These are phyloP conservation scores for Kodamaea hsintzibuensis DNA, from an alignment of 805 yeast species.

Conservation along the genomic window DNA sequence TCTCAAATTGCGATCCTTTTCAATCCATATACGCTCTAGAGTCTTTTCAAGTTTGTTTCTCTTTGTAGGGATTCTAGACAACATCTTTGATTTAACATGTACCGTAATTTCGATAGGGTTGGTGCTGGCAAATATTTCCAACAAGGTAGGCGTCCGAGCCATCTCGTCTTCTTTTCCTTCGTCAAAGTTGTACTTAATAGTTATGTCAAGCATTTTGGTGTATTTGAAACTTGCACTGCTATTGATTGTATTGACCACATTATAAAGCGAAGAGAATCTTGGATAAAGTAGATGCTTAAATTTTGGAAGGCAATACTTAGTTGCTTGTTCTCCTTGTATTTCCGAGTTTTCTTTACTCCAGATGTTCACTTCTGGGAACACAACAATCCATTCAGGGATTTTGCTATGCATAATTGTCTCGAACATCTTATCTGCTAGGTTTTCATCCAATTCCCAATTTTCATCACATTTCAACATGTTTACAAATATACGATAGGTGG, in stretches of 20 bases:
- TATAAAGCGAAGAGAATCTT: slow-evolving; percentile 60
- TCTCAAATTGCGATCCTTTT: slow-evolving; percentile 51
- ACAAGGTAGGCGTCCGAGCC: slow-evolving; percentile 27
- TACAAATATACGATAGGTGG: slow-evolving; percentile 48
- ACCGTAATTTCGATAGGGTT: slow-evolving; percentile 42
- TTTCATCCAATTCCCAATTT: slow-evolving; percentile 59
- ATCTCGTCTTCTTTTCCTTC: background rate
- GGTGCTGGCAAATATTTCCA: slow-evolving; percentile 30
- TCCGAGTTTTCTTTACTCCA: slow-evolving; percentile 49
- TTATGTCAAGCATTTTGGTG: slow-evolving; percentile 54
- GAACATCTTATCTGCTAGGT: slow-evolving; percentile 37
- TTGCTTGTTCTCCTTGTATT: slow-evolving; percentile 56
- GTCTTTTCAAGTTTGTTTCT: slow-evolving; percentile 65
- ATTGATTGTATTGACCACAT: slow-evolving; percentile 46
- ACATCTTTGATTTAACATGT: slow-evolving; percentile 47
- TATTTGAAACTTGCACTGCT: slow-evolving; percentile 22
- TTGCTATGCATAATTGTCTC: slow-evolving; percentile 35
- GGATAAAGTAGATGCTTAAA: slow-evolving; percentile 73
- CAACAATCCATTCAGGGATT: slow-evolving; percentile 59
- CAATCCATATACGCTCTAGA: slow-evolving; percentile 73
- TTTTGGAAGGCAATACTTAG: slow-evolving; percentile 59
- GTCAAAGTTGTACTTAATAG: slow-evolving; percentile 42
- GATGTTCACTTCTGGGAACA: slow-evolving; percentile 86
- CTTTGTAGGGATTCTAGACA: slow-evolving; percentile 52
- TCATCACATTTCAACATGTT: slow-evolving; percentile 62